Base-by-base conservation (phyloP, 106 monocot species). In the Dioscorea dumetorum region DNA sequence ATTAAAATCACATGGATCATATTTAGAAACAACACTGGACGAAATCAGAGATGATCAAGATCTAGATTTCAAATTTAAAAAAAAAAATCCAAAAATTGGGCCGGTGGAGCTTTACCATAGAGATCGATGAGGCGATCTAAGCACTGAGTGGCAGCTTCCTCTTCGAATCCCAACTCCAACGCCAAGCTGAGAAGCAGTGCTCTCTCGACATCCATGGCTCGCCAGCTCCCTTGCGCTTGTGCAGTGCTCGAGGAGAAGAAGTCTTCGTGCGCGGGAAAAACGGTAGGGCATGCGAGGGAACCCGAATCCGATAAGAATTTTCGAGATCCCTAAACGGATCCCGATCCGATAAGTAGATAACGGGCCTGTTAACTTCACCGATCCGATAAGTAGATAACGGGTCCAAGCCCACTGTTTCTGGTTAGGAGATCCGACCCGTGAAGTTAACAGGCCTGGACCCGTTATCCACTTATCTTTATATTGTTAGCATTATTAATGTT, bases 161-260 rank as follows among this genome's bases (percentile, higher is more conserved):
- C 84, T 19, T 87, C 84, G 80, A 97, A 97, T 52, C 97, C 97
- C 63, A 83, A 80, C 18, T 89, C 89, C 17, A 70, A 50, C 0
- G 97, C 97, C 66, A 97, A 77, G 71, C 80, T 89, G 16, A 92
- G 75, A 48, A 97, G 84, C 67, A 87, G 71, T 33, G 74, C 82
- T 51, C 72, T 79, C 84, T 97, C 92, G 49, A 82, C 13, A 49
- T 83, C 87, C 79, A 85, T 76, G 68, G 35, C 64, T 69, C 52
- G 41, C 74, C 49, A 59, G 53, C 57, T 63, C 64, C 49, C 70
- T 77, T 51, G 48, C 71, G 33, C 33, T 69, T 21, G 33, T 56
- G 56, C 33, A 18, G 59, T 23, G 71, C 41, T 41, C 6, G 10
- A 41, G 10, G 6, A 41, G 41, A 41, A 20, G 48, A 3, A 20